Percentiles rank a stretch among this genome's conserved stretches.
phyloP scores from a whole-genome alignment of 2,329 filamentous ascomycete species.

The Talaromyces sp. region DNA sequence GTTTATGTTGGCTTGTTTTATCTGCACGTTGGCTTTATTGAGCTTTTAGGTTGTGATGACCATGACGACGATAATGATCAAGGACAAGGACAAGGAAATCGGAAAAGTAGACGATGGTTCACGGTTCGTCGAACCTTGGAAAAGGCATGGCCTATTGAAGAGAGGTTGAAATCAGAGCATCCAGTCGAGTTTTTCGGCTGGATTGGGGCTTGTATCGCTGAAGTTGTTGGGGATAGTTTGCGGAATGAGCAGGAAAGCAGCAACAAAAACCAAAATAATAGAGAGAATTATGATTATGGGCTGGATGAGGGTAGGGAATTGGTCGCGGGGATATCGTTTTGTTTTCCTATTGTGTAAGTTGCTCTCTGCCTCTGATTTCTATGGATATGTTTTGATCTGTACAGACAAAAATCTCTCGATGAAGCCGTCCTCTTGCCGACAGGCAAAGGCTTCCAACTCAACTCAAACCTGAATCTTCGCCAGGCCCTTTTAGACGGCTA shows the following conservation, averaged over 20 bases:
- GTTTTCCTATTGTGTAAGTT: slow-evolving; percentile 39
- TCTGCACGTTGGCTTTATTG: slow-evolving; percentile 49
- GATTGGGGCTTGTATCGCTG: slow-evolving; percentile 68
- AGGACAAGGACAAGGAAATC: not conserved
- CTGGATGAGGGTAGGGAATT: slow-evolving; percentile 27
- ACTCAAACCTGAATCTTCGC: slow-evolving; percentile 30
- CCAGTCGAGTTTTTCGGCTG: slow-evolving; percentile 66
- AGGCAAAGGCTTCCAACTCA: slow-evolving; percentile 47
- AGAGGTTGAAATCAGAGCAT: slow-evolving; percentile 66
- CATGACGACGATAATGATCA: slow-evolving; percentile 11
- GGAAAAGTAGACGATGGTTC: slow-evolving; percentile 29
- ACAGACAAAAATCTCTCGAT: slow-evolving; percentile 44
- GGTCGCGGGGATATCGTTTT: slow-evolving; percentile 39
- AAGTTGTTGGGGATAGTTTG: slow-evolving; percentile 56
- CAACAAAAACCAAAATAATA: not conserved
- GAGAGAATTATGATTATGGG: not conserved
- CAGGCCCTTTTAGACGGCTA: slow-evolving; percentile 32
- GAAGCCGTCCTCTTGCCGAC: slow-evolving; percentile 50
- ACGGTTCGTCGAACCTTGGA: slow-evolving; percentile 59
- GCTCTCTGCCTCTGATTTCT: not conserved
- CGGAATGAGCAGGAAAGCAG: slow-evolving; percentile 22
- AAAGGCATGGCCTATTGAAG: slow-evolving; percentile 67
- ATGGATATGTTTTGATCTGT: not conserved
- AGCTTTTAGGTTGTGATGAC: slow-evolving; percentile 38
- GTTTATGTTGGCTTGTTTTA: slow-evolving; percentile 51